Evolutionary conservation across 108 stramenopile genomes (phyloP).

Genomic region (Cylindrotheca fusiformis): DNA sequence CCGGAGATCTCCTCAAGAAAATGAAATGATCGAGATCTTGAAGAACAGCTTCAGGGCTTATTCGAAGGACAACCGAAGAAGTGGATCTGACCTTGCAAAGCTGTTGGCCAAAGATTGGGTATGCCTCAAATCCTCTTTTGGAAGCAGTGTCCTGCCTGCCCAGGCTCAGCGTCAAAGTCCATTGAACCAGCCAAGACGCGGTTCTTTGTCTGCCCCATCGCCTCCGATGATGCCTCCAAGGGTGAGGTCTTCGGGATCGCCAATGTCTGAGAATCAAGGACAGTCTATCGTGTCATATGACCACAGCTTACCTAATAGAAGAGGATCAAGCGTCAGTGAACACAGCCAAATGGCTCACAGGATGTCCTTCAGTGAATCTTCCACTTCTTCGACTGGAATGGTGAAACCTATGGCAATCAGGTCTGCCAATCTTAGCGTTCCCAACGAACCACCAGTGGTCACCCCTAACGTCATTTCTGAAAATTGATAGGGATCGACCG

Average conservation of each 20-base stretch:
- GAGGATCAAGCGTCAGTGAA: not conserved
- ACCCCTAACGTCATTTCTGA: not conserved
- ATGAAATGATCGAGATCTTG: slow-evolving; percentile 52
- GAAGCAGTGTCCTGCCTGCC: too few relatives aligned
- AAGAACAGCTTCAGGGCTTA: slow-evolving; percentile 59
- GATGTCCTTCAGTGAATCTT: not conserved
- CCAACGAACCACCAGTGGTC: not conserved
- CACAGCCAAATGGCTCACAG: not conserved
- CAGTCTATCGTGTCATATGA: not conserved
- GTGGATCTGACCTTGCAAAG: slow-evolving; percentile 37
- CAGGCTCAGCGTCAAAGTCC: not conserved
- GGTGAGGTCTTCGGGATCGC: not conserved
- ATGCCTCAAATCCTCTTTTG: slow-evolving; percentile 30
- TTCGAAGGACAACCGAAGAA: slow-evolving; percentile 30
- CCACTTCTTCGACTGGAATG: not conserved
- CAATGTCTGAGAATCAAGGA: not conserved
- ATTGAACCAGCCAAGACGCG: not conserved
- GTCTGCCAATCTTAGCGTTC: not conserved
- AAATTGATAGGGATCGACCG: not conserved
- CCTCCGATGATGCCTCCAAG: not conserved
- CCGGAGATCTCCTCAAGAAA: slow-evolving; percentile 47
- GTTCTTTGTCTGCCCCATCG: not conserved
- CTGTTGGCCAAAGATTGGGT: slow-evolving; percentile 56
- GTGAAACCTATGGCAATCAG: not conserved
- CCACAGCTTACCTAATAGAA: not conserved